These are phyloP conservation scores for Alternaria alternata DNA, from an alignment of 2,329 filamentous ascomycete genomes.

Conservation along the genomic window DNA sequence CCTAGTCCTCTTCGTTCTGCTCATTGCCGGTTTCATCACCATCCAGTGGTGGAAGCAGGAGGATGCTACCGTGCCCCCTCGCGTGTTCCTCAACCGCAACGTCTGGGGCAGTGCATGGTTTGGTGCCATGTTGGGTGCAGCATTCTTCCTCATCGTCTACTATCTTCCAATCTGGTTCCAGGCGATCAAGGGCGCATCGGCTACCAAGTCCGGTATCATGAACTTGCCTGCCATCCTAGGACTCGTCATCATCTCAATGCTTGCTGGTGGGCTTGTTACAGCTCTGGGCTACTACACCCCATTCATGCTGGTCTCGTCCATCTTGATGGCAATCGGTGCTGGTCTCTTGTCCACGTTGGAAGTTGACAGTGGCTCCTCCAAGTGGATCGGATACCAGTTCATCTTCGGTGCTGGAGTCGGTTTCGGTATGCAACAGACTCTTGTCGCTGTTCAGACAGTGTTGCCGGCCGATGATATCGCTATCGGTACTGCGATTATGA, in stretches of 20 bases:
- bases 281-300: slow-evolving; percentile 59
- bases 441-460: slow-evolving; percentile 57
- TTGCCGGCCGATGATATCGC: slow-evolving; percentile 55
- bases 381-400: slow-evolving; percentile 54
- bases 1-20: slow-evolving; percentile 56
- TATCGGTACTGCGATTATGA: slow-evolving; percentile 58
- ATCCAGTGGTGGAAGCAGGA: slow-evolving; percentile 56
- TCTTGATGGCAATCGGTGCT: slow-evolving; percentile 57
- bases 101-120: slow-evolving; percentile 55
- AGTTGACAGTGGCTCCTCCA: slow-evolving; percentile 46
- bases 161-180: slow-evolving; percentile 60
- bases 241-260: slow-evolving; percentile 55
- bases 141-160: slow-evolving; percentile 57
- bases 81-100: slow-evolving; percentile 56
- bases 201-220: slow-evolving; percentile 58
- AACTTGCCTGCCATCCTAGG: slow-evolving; percentile 58
- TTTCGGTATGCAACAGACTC: slow-evolving; percentile 58
- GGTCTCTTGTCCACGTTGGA: slow-evolving; percentile 57
- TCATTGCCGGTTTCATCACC: slow-evolving; percentile 52
- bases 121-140: slow-evolving; percentile 52
- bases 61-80: slow-evolving; percentile 57
- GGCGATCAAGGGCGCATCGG: slow-evolving; percentile 57
- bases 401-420: slow-evolving; percentile 55
- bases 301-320: slow-evolving; percentile 54
- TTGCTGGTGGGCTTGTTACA: slow-evolving; percentile 52